Conservation (phyloP, 2,329 filamentous ascomycete species). For the Colletotrichum sp. region DNA sequence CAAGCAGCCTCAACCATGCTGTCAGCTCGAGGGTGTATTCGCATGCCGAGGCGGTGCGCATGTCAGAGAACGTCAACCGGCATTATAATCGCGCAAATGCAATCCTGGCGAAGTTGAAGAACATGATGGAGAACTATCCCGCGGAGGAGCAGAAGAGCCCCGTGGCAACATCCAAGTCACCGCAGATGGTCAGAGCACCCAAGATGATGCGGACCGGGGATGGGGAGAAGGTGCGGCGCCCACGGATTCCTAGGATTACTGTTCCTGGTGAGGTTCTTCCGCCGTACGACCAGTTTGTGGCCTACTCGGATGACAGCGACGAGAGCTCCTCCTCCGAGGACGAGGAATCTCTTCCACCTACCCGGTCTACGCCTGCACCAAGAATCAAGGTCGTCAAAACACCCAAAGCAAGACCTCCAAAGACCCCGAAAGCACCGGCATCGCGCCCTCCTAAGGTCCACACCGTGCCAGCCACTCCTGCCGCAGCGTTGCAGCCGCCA, state of each 20-base stretch:
- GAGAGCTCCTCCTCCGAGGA: constrained; percentile 56
- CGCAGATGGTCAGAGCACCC: constrained; percentile 52
- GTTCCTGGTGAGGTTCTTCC: constrained; percentile 71
- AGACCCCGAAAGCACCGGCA: constrained; percentile 43
- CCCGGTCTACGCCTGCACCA: constrained; percentile 37
- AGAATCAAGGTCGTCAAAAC: constrained; percentile 56
- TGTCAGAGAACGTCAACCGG: constrained; percentile 67
- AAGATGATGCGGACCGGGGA: constrained; percentile 53
- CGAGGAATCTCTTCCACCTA: constrained; percentile 26
- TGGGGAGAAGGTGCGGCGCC: constrained; percentile 51
- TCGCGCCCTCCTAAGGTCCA: constrained; percentile 27
- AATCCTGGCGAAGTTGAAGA: constrained; percentile 62
- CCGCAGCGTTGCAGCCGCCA: constrained; percentile 58
- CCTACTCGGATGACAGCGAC: constrained; percentile 58
- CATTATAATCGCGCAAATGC: constrained; percentile 66
- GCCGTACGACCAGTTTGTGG: constrained; percentile 69
- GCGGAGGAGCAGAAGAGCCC: constrained; percentile 58
- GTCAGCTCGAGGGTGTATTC: constrained; percentile 62
- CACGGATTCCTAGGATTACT: constrained; percentile 61
- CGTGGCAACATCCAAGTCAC: constrained; percentile 55
- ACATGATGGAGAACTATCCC: constrained; percentile 66
- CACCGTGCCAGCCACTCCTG: constrained; percentile 32
- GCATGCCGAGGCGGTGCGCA: constrained; percentile 66
- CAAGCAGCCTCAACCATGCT: constrained; percentile 58
- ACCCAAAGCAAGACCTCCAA: constrained; percentile 32